Base-by-base conservation (phyloP, 2,329 filamentous ascomycete genomes). In the Fusarium pilosicola region DNA sequence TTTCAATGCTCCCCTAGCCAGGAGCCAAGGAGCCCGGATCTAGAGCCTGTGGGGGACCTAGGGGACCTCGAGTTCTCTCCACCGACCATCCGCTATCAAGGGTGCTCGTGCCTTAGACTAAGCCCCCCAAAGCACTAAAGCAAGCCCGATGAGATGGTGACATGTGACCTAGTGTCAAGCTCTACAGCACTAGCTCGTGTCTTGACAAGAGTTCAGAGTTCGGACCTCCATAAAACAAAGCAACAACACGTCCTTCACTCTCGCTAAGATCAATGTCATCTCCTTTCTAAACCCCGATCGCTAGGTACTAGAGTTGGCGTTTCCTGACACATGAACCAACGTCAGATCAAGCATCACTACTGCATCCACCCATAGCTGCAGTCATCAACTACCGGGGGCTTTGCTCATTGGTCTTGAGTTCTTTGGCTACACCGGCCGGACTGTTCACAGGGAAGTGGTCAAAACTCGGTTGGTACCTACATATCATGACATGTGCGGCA, bases 41-140 rank as follows among this genome's bases (percentile, higher is more conserved):
- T 66, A 26, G 46, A 58, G 68, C 68, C 42, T 72, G 68, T 74
- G 71, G 71, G 71, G n/a, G n/a, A n/a, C n/a, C n/a, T n/a, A n/a
- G n/a, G 67, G 62, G 64, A 49, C 58, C 18, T 24, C 56, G 30
- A 28, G 54, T 17, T 38, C 15, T 44, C 46, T 26, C 56, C 65
- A 66, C 56, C 45, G 61, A 41, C 54, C 30, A 52, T 41, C 60
- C 44, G 55, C 70, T 70, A 64, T 39, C 52, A 62, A 46, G 46
- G 57, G 38, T 64, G 39, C 42, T 38, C 22, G 61, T 63, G 48
- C 61, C 57, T 74, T 68, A 11, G 54, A 41, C 62, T 71, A 62
- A 56, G 38, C 52, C 44, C 45, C 42, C 18, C 14, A 42, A 45
- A 52, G 48, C 51, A 41, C 70, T 68, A 74, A 68, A 57, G 39